Percentiles rank a stretch among this genome's conserved stretches.
phyloP scores from a whole-genome alignment of 306 rosid genomes.

The Purshia tridentata region DNA sequence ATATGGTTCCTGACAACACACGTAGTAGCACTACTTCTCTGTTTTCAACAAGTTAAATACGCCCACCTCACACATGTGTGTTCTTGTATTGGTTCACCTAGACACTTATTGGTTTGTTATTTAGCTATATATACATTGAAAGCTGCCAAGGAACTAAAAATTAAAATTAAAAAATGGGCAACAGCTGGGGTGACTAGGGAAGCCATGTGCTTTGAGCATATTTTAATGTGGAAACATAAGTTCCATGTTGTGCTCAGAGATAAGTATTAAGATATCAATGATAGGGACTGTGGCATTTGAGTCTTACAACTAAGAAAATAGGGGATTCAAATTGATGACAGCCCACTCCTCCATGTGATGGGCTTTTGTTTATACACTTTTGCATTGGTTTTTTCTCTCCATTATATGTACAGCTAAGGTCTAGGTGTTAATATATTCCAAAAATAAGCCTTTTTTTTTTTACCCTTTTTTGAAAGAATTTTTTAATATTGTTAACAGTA shows the following conservation, averaged over 20 bases:
- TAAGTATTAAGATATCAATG: constrained; percentile 24
- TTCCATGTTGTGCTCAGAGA: constrained; percentile 21
- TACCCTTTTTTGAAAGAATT: no score
- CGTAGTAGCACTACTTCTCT: no score
- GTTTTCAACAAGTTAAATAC: neutral
- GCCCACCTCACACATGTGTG: constrained; percentile 13
- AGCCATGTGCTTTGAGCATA: constrained; percentile 42
- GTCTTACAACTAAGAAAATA: constrained; percentile 28
- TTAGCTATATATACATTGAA: neutral
- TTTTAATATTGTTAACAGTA: no score
- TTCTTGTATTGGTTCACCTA: neutral
- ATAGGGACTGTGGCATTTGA: constrained; percentile 24
- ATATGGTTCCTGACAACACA: constrained; percentile 43
- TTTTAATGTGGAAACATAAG: constrained; percentile 15
- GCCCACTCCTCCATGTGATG: constrained; percentile 62
- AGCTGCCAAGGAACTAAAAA: constrained; percentile 11
- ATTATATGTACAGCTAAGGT: constrained; percentile 10
- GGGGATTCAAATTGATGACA: constrained; percentile 47
- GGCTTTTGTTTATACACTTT: constrained; percentile 31
- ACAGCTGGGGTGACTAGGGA: constrained; percentile 32
- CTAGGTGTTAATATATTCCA: neutral
- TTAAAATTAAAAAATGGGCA: constrained; percentile 18
- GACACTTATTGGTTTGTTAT: neutral
- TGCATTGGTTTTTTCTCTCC: constrained; percentile 1
- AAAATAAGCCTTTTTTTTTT: neutral